phyloP scores from a whole-genome alignment of 768 basidiomycete genomes.

The Epithele typhae region DNA sequence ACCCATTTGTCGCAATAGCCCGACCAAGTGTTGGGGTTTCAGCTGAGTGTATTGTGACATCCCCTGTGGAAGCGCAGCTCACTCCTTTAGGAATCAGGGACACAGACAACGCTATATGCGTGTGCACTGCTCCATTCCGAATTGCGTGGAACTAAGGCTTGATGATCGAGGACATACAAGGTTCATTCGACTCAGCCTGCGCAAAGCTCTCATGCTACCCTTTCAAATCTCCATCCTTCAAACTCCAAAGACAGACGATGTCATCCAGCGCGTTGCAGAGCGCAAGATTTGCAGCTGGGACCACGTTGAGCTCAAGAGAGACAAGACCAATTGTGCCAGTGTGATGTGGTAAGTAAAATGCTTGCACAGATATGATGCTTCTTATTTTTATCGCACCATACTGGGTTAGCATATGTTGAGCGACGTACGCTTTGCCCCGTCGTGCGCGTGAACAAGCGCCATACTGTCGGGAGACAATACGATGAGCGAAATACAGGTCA shows the following conservation, averaged over 20 bases:
- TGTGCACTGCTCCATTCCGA: neutral
- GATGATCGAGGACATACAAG: conserved; percentile 52
- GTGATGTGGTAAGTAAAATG: too few relatives aligned
- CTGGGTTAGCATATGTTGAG: too few relatives aligned
- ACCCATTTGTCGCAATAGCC: conserved; percentile 55
- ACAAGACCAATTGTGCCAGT: conserved; percentile 84
- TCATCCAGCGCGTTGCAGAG: conserved; percentile 86
- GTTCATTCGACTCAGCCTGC: conserved; percentile 51
- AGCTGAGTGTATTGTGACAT: conserved; percentile 70
- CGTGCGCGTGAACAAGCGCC: conserved; percentile 67
- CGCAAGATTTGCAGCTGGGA: conserved; percentile 58
- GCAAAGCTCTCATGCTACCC: conserved; percentile 74
- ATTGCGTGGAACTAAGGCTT: neutral
- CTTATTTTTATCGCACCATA: too few relatives aligned
- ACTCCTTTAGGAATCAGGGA: conserved; percentile 73
- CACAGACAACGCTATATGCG: conserved; percentile 68
- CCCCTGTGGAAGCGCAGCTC: conserved; percentile 73
- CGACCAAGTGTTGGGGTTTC: conserved; percentile 62
- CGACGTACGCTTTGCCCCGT: conserved; percentile 70
- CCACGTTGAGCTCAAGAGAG: conserved; percentile 72
- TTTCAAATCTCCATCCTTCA: conserved; percentile 53
- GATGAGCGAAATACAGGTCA: too few relatives aligned
- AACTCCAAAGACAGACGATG: conserved; percentile 70
- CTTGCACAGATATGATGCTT: too few relatives aligned
- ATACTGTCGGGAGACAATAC: too few relatives aligned